Conservation (phyloP, 2,329 filamentous ascomycete genomes). For the Xylaria sp. region DNA sequence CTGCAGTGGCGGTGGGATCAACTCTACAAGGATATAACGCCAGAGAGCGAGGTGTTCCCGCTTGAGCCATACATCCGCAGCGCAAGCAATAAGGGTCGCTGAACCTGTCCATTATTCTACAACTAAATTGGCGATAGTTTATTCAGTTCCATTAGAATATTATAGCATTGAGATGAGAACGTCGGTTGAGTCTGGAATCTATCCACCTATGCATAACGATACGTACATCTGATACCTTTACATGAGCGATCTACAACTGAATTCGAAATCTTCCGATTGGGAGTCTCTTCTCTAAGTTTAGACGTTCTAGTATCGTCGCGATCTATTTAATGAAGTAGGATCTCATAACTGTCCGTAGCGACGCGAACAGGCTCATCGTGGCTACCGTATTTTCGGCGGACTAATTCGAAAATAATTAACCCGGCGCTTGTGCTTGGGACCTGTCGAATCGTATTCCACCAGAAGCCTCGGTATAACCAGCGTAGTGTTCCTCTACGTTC, state of each 20-base stretch:
- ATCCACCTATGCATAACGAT: slow-evolving; percentile 9
- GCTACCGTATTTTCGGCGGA: slow-evolving; percentile 76
- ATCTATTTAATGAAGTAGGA: slow-evolving; percentile 63
- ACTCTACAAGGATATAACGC: slow-evolving; percentile 63
- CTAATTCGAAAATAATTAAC: slow-evolving; percentile 81
- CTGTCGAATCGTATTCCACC: slow-evolving; percentile 77
- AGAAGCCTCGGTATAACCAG: slow-evolving; percentile 79
- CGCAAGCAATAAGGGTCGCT: slow-evolving; percentile 50
- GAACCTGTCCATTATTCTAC: not conserved
- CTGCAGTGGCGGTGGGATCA: slow-evolving; percentile 62
- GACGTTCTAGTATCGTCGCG: not conserved
- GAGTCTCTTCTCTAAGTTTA: slow-evolving; percentile 8
- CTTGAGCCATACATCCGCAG: slow-evolving; percentile 63
- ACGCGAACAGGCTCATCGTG: slow-evolving; percentile 72
- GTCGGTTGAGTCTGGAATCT: not conserved
- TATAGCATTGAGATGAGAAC: slow-evolving; percentile 4
- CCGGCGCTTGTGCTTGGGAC: slow-evolving; percentile 82
- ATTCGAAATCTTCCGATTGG: not conserved
- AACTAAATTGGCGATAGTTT: not conserved
- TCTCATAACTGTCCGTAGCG: slow-evolving; percentile 76
- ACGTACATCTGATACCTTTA: slow-evolving; percentile 9
- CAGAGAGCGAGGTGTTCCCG: slow-evolving; percentile 66
- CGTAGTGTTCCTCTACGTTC: slow-evolving; percentile 66
- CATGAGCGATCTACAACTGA: not conserved
- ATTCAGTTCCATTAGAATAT: not conserved